Percentiles rank a stretch among this genome's conserved stretches.
Evolutionary conservation across 208 protist genomes (phyloP).

Genomic region (Wallacemonas collosoma): DNA sequence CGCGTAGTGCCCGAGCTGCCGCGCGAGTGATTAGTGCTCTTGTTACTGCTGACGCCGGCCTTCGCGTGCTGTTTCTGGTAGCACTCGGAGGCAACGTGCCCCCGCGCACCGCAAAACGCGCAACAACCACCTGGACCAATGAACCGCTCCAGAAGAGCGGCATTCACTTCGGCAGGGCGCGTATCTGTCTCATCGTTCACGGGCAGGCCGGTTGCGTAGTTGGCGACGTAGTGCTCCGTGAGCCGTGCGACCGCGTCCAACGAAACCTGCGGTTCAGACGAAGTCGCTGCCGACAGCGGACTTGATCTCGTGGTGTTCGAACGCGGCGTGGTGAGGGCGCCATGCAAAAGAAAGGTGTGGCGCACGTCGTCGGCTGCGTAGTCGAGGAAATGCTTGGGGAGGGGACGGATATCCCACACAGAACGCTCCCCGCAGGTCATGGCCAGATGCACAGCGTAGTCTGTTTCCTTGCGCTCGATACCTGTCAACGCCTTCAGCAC

Average conservation of each 20-base stretch:
- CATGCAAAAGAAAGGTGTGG: constrained; percentile 76
- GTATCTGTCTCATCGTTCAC: constrained; percentile 74
- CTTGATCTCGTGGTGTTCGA: background rate
- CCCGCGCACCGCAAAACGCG: constrained; percentile 70
- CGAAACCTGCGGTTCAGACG: background rate
- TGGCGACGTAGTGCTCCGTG: constrained; percentile 71
- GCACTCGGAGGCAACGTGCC: constrained; percentile 87
- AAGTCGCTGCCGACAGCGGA: background rate
- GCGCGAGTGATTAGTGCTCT: background rate
- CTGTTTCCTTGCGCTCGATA: constrained; percentile 69
- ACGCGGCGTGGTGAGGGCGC: constrained; percentile 17
- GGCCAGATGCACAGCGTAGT: constrained; percentile 79
- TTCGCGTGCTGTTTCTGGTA: constrained; percentile 68
- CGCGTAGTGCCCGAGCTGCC: too few species aligned
- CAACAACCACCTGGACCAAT: constrained; percentile 82
- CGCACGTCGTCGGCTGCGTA: constrained; percentile 91
- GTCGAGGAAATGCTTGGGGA: constrained; percentile 85
- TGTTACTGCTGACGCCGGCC: background rate
- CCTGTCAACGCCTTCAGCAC: constrained; percentile 76
- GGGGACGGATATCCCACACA: constrained; percentile 89
- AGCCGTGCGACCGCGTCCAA: constrained; percentile 56
- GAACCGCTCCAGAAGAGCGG: constrained; percentile 69
- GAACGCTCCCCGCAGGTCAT: constrained; percentile 83
- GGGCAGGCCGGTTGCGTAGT: constrained; percentile 65
- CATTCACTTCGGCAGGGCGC: constrained; percentile 73